These are phyloP conservation scores for Debaryomyces robertsiae DNA, from an alignment of 1,139 yeast genomes.

Conservation along the genomic window DNA sequence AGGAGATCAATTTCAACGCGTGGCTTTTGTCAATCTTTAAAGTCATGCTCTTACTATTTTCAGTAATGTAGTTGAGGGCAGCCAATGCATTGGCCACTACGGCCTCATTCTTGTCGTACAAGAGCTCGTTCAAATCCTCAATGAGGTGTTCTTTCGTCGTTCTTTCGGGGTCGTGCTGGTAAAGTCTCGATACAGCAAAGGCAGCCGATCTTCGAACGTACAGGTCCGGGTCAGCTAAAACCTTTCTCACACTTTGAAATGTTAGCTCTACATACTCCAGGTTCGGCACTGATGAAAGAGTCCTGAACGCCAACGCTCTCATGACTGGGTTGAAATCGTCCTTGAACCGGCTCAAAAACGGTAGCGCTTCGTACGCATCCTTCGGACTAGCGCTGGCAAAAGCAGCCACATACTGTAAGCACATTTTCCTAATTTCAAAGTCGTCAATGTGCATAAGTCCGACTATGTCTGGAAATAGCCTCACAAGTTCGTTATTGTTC, in stretches of 20 bases:
- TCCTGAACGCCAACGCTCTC: slow-evolving; percentile 59
- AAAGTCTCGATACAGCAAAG: slow-evolving; percentile 67
- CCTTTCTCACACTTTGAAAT: slow-evolving; percentile 25
- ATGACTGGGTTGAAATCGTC: slow-evolving; percentile 37
- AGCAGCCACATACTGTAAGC: slow-evolving; percentile 59
- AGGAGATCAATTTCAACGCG: slow-evolving; percentile 52
- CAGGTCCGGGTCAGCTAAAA: slow-evolving; percentile 57
- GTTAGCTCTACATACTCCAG: slow-evolving; percentile 49
- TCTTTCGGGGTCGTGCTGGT: slow-evolving; percentile 54
- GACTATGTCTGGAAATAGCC: slow-evolving; percentile 67
- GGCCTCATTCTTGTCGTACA: slow-evolving; percentile 58
- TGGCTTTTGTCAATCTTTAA: slow-evolving; percentile 60
- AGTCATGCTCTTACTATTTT: slow-evolving; percentile 49
- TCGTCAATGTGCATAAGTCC: slow-evolving; percentile 64
- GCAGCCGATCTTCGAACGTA: slow-evolving; percentile 72
- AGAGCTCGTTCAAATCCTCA: slow-evolving; percentile 56
- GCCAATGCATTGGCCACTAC: slow-evolving; percentile 78
- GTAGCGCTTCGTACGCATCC: slow-evolving; percentile 57
- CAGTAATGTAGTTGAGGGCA: slow-evolving; percentile 67
- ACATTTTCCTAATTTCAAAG: slow-evolving; percentile 71
- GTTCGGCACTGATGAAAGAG: slow-evolving; percentile 61
- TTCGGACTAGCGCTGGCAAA: slow-evolving; percentile 61
- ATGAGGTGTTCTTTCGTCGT: slow-evolving; percentile 52
- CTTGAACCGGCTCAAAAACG: slow-evolving; percentile 55
- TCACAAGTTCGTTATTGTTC: slow-evolving; percentile 76